Conservation (phyloP, 2,329 filamentous ascomycete genomes). For the Aspergillus glaucus region DNA sequence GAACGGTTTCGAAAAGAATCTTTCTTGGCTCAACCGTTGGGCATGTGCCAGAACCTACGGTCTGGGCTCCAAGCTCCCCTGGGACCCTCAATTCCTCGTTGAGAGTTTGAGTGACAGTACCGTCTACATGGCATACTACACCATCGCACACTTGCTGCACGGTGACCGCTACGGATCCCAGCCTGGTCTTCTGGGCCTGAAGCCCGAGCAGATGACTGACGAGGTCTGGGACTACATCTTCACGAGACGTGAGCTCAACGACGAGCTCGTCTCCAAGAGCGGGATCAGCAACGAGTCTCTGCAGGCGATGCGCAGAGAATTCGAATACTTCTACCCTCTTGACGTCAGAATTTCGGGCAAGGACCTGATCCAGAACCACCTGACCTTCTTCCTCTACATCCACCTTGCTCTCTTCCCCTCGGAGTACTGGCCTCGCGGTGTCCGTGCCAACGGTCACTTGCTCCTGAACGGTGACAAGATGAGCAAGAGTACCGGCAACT, state of each 20-base stretch:
- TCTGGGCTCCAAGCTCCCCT: constrained; percentile 87
- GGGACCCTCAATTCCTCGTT: constrained; percentile 85
- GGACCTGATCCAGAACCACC: constrained; percentile 85
- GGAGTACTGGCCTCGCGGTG: constrained; percentile 79
- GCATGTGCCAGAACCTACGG: constrained; percentile 88
- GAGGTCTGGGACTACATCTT: constrained; percentile 97
- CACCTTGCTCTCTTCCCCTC: constrained; percentile 83
- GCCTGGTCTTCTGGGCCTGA: constrained; percentile 62
- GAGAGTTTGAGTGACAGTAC: constrained; percentile 90
- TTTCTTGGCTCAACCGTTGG: constrained; percentile 94
- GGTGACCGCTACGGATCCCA: constrained; percentile 77
- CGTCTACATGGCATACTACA: constrained; percentile 68
- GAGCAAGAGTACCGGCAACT: constrained; percentile 96
- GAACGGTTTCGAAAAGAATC: constrained; percentile 73
- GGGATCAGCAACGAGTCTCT: constrained; percentile 69
- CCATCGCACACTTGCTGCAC: constrained; percentile 61
- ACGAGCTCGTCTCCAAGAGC: constrained; percentile 58
- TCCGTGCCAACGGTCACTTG: constrained; percentile 88
- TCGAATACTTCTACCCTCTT: constrained; percentile 95
- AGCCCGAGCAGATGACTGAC: constrained; percentile 81
- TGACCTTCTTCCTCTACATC: constrained; percentile 93
- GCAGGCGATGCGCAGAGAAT: constrained; percentile 77
- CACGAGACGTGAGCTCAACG: constrained; percentile 62
- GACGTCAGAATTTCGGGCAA: constrained; percentile 86
- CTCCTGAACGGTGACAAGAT: constrained; percentile 97